These are phyloP conservation scores for Gaertneriomyces semiglobifer DNA, from an alignment of 192 early-diverging fungal genomes.

Conservation along the genomic window DNA sequence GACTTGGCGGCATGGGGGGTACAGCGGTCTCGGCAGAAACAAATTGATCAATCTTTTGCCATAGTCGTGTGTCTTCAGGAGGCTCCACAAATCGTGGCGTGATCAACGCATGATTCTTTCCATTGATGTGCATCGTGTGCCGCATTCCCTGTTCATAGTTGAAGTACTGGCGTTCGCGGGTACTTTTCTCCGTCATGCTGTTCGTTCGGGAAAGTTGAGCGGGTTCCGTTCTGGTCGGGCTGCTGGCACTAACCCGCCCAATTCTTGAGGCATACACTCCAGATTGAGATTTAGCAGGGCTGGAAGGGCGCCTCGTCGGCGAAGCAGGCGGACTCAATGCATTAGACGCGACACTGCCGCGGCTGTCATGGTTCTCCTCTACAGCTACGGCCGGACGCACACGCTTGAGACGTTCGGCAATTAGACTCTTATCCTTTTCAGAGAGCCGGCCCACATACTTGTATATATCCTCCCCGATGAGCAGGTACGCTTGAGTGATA, in stretches of 20 bases:
- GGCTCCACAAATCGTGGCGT: too few species aligned
- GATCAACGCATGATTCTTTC: too few species aligned
- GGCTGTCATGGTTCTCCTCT: not conserved
- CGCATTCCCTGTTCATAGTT: too few species aligned
- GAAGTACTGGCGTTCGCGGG: too few species aligned
- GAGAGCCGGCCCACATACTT: conserved; percentile 66
- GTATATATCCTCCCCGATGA: conserved; percentile 72
- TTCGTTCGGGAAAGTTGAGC: not conserved
- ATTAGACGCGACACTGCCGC: not conserved
- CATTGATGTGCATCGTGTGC: too few species aligned
- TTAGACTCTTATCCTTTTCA: conserved; percentile 78
- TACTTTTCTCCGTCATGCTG: too few species aligned
- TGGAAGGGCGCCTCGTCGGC: not conserved
- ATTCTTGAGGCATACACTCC: not conserved
- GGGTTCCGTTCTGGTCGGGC: not conserved
- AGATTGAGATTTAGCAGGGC: not conserved
- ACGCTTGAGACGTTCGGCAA: conserved; percentile 74
- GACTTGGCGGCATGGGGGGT: too few species aligned
- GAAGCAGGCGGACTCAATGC: not conserved
- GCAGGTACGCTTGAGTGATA: conserved; percentile 69
- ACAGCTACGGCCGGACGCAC: conserved; percentile 24
- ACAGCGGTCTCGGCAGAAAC: too few species aligned
- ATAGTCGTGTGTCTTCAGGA: too few species aligned
- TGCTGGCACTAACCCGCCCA: not conserved
- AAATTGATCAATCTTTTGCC: too few species aligned